A percentile compares a stretch with the other conserved stretches of the same genome.
These are phyloP conservation scores for slime mould (Dictyostelium discoideum) DNA, from an alignment of 78 protist genomes.

Conservation along the genomic window DNA sequence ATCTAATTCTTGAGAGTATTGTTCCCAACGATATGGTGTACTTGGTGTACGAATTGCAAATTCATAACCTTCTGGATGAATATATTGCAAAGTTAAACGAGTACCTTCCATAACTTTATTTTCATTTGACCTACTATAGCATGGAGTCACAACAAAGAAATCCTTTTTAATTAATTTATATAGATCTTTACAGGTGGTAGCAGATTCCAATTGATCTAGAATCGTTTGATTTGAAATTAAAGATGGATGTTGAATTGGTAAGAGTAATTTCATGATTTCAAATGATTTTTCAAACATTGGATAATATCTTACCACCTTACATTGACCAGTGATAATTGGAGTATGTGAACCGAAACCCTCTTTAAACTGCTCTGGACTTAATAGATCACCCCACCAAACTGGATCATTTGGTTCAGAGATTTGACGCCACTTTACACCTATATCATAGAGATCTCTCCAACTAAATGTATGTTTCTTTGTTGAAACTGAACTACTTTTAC, in stretches of 20 bases:
- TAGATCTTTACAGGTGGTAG: slow-evolving; percentile 26
- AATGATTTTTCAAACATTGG: slow-evolving; percentile 71
- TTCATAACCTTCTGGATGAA: slow-evolving; percentile 80
- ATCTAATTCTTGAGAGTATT: slow-evolving; percentile 72
- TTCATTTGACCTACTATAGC: slow-evolving; percentile 28
- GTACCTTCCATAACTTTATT: slow-evolving; percentile 82
- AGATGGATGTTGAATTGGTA: slow-evolving; percentile 37
- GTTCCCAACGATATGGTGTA: slow-evolving; percentile 86
- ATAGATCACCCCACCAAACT: slow-evolving; percentile 89
- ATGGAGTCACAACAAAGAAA: slow-evolving; percentile 87
- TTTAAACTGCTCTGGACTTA: slow-evolving; percentile 71
- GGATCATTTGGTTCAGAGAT: slow-evolving; percentile 89
- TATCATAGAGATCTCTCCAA: slow-evolving; percentile 84
- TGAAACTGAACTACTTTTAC: neutral
- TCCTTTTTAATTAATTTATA: slow-evolving; percentile 56
- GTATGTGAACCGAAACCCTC: slow-evolving; percentile 90
- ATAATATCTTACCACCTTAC: slow-evolving; percentile 83
- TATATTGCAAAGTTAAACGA: slow-evolving; percentile 78
- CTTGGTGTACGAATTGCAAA: slow-evolving; percentile 87
- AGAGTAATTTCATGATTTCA: slow-evolving; percentile 39
- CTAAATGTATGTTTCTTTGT: neutral
- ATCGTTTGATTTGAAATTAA: neutral
- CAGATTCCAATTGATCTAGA: neutral
- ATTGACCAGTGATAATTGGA: slow-evolving; percentile 82
- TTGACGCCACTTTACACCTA: slow-evolving; percentile 85